Percentiles rank a stretch among this genome's conserved stretches.
phyloP scores from a whole-genome alignment of 2,329 filamentous ascomycete species.

The Cercospora sp. region DNA sequence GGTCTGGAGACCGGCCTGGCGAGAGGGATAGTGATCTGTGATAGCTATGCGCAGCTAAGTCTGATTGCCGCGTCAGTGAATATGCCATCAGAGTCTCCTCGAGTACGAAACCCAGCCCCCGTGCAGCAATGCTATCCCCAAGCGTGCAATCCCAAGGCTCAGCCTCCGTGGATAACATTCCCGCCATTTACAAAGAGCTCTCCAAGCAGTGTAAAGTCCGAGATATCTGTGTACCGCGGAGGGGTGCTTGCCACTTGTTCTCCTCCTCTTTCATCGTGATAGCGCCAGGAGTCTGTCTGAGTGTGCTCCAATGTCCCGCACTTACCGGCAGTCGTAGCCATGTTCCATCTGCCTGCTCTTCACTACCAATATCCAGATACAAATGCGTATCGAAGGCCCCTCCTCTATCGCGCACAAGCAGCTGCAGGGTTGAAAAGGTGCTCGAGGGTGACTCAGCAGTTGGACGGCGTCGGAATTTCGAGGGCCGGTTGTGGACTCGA shows the following conservation, averaged over 20 bases:
- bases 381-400: constrained; percentile 5
- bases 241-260: constrained; percentile 12
- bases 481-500: not conserved
- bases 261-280: constrained; percentile 2
- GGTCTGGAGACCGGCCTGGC: constrained; percentile 55
- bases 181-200: not conserved
- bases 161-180: not conserved
- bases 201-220: not conserved
- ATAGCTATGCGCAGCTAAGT: constrained; percentile 30
- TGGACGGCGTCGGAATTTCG: not conserved
- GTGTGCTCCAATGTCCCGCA: not conserved
- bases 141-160: not conserved
- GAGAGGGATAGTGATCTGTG: constrained; percentile 32
- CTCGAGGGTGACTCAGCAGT: constrained; percentile 6
- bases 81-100: not conserved
- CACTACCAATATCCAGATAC: not conserved
- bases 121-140: not conserved
- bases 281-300: not conserved
- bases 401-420: constrained; percentile 20
- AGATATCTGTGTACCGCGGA: not conserved
- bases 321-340: constrained; percentile 31
- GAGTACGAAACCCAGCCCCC: not conserved
- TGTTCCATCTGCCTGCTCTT: constrained; percentile 19
- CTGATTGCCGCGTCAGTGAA: constrained; percentile 23
- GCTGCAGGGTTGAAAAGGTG: constrained; percentile 13